Base-by-base conservation (phyloP, 2,329 filamentous ascomycete genomes). In the Thelonectria blattea region DNA sequence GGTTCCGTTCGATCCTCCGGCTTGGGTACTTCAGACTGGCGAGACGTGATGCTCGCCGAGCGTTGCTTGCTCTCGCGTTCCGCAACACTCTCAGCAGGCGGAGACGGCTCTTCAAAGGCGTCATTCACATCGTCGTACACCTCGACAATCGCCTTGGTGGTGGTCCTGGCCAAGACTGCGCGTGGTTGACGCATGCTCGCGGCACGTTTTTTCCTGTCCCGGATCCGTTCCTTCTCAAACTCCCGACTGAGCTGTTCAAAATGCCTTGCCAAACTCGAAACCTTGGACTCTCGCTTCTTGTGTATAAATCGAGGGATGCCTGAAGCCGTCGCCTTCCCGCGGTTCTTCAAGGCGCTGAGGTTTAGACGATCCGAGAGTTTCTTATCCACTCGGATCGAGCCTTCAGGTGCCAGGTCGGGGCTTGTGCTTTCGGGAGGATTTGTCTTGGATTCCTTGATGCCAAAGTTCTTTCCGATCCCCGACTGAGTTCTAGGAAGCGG, bases 201-300 rank as follows among this genome's bases (percentile, higher is more conserved):
- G 24, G 92, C 91, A 60, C 92, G 83, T 73, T 93, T 90, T 69
- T 89, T 90, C 65, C 91, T 87, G 74, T 98, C 94, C 50, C 91
- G 89, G 67, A 96, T 86, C 46, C 95, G 87, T 76, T 99, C 94
- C 70, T 94, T 96, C 72, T 97, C 93, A 67, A 99, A 99, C 72
- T 99, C 96, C 22, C 93, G 89, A 68, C 93, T 97, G 58, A 99
- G 83, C 74, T 98, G 93, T 75, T 99, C 96, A 72, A 99, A 98
- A 74, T 98, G 95, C 68, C 92, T 92, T 17, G 95, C 92, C 51
- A 99, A 82, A n/a, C 89, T 93, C 9, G 93, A 96, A 2, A 99
- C 95, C 69, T 91, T 91, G 3, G 91, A 87, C 53, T 89, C 85
- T 65, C 88, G 89, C 67, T 85, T 88, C 72, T 88, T 91, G 52